Evolutionary conservation across 2,329 filamentous ascomycete species (phyloP).

Genomic region (Fusarium floridanum): DNA sequence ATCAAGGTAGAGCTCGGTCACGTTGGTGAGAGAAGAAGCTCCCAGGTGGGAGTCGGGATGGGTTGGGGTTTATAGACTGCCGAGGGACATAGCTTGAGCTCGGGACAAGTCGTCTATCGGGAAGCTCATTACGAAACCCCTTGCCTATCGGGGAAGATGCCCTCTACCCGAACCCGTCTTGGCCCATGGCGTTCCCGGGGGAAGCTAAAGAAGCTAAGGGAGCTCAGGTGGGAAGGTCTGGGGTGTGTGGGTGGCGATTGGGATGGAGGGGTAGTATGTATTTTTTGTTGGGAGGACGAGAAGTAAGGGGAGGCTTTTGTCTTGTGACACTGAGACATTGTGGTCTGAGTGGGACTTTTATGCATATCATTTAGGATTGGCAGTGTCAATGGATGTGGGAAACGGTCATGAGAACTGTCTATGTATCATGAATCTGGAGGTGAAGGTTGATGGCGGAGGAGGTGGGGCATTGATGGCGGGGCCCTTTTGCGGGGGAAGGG

Average conservation of each 20-base stretch:
- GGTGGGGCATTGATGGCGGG: not conserved
- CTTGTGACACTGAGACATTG: not conserved
- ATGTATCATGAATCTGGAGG: not conserved
- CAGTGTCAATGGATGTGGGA: not conserved
- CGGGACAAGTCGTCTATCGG: not conserved
- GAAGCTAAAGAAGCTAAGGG: not conserved
- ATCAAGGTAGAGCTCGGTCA: not conserved
- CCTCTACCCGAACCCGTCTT: conserved; percentile 5
- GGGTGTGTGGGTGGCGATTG: not conserved
- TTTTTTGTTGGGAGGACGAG: conserved; percentile 5
- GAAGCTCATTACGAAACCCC: not conserved
- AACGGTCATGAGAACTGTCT: not conserved
- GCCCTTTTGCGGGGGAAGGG: conserved; percentile 3
- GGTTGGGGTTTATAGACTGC: conserved; percentile 17
- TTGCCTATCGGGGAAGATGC: conserved; percentile 15
- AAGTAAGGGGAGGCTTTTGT: not conserved
- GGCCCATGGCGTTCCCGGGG: conserved; percentile 4
- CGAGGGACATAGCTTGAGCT: not conserved
- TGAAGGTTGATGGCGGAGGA: not conserved
- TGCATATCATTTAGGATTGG: not conserved
- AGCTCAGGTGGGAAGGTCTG: not conserved
- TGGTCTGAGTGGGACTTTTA: not conserved
- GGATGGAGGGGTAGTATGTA: not conserved
- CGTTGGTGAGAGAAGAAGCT: not conserved
- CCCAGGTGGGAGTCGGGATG: conserved; percentile 1